These are phyloP conservation scores for Papilionanthe hybrid DNA, from an alignment of 116 monocot species.

Conservation along the genomic window DNA sequence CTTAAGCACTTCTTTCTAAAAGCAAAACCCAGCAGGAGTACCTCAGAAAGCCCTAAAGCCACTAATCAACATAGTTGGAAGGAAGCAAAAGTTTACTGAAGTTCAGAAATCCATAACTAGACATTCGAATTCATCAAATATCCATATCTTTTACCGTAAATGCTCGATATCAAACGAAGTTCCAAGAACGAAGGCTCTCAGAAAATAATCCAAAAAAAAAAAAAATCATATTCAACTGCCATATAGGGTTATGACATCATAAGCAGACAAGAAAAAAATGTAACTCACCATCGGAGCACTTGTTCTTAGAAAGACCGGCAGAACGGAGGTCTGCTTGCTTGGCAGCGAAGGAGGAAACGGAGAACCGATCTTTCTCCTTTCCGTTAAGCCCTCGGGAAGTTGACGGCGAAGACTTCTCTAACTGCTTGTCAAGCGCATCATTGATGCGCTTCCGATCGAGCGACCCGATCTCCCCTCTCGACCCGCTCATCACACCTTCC, in stretches of 20 bases:
- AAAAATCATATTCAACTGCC: neutral
- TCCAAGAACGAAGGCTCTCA: neutral
- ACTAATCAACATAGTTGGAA: neutral
- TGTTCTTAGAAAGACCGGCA: slow-evolving; percentile 22
- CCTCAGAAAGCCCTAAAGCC: neutral
- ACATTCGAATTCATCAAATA: neutral
- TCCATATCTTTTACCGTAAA: neutral
- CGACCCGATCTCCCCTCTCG: slow-evolving; percentile 43
- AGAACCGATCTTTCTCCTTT: slow-evolving; percentile 38
- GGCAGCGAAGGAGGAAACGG: slow-evolving; percentile 25
- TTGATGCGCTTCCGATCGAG: slow-evolving; percentile 25
- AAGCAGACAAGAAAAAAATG: neutral
- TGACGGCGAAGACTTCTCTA: slow-evolving; percentile 54
- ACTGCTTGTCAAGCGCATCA: slow-evolving; percentile 36
- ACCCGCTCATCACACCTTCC: slow-evolving; percentile 19
- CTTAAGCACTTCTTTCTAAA: neutral
- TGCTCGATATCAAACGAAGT: neutral
- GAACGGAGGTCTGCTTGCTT: slow-evolving; percentile 26
- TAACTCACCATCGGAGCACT: neutral
- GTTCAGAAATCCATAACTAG: neutral
- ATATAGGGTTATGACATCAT: neutral
- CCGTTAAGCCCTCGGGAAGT: slow-evolving; percentile 37
- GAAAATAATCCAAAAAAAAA: neutral
- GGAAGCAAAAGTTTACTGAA: neutral
- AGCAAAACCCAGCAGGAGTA: neutral